Conservation (phyloP, 192 early-diverging fungal genomes). For the Coemansia sp. region DNA sequence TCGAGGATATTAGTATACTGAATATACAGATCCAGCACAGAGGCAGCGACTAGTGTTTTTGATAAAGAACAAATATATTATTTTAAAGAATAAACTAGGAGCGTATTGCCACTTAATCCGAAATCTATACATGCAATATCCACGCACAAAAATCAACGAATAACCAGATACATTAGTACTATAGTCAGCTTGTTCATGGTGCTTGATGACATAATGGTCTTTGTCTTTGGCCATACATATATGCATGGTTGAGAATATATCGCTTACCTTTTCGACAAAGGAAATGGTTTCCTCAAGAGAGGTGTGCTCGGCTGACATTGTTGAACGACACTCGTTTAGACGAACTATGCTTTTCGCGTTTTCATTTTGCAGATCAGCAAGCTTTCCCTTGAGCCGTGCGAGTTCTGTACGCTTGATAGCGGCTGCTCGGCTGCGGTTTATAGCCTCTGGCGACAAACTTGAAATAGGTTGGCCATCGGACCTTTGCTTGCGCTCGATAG, state of each 20-base stretch:
- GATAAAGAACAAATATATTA: not conserved
- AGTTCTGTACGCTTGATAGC: constrained; percentile 47
- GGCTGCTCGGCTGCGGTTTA: constrained; percentile 38
- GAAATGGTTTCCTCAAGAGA: constrained; percentile 17
- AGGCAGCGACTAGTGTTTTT: not conserved
- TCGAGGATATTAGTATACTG: constrained; percentile 59
- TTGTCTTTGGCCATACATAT: not conserved
- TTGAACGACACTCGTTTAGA: constrained; percentile 13
- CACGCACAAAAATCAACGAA: not conserved
- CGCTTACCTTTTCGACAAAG: constrained; percentile 15
- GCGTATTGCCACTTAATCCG: not conserved
- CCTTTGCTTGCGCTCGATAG: constrained; percentile 24
- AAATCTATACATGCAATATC: not conserved
- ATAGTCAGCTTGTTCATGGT: not conserved
- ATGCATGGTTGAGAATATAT: not conserved
- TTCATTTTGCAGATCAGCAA: constrained; percentile 25
- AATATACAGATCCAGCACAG: constrained; percentile 18
- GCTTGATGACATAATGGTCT: no score
- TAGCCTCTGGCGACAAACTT: constrained; percentile 36
- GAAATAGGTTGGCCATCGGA: constrained; percentile 18
- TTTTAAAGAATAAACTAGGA: no score
- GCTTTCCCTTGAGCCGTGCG: constrained; percentile 24
- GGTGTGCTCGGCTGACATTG: constrained; percentile 20
- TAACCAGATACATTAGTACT: not conserved
- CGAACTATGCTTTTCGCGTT: constrained; percentile 18